Base-by-base conservation (phyloP, 257 asterid genomes). In the Henckelia pumila region DNA sequence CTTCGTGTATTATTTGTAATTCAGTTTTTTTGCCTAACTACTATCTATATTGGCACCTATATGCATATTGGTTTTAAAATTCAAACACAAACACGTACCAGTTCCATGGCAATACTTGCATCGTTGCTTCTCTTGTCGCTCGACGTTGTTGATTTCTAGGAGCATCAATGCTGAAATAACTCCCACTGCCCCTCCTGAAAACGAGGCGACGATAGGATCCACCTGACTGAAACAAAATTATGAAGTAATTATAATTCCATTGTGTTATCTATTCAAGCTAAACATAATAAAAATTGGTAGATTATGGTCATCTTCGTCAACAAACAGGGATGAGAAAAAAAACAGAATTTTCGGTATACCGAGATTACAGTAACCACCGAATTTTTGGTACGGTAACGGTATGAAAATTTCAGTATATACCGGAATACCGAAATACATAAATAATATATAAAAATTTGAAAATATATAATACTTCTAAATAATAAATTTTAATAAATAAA, bases 181-280 rank as follows among this genome's bases (percentile, higher is more conserved):
- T n/a, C 97, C 97, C 29, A 92, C 97, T 5, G 97, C 95, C 49
- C 98, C 98, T 40, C 98, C 98, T n/a, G 97, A 84, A 80, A 92
- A 92, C 9, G 97, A 89, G 73, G 97, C 98, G 47, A 89, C 97
- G 47, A 92, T 92, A 55, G 97, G 96, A 73, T 92, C 98, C 63
- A 92, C 97, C 91, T 89, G 88, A 76, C 98, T 89, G 88, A 74
- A 74, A 73, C 55, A 68, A 59, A 69, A 63, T 26, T 61, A 25
- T 59, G 25, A 33, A 57, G 71, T 66, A 35, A 70, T 25, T 17
- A 40, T 52, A 61, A 71, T 55, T 69, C 56, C 30, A 63, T 58
- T 28, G 61, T 20, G 47, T 59, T 16, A 50, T 2, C 52, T 35
- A 49, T n/a, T n/a, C n/a, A n/a, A n/a, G n/a, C n/a, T n/a, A n/a